phyloP scores from a whole-genome alignment of 1,284 basidiomycete genomes.

The Schizophyllum amplum region DNA sequence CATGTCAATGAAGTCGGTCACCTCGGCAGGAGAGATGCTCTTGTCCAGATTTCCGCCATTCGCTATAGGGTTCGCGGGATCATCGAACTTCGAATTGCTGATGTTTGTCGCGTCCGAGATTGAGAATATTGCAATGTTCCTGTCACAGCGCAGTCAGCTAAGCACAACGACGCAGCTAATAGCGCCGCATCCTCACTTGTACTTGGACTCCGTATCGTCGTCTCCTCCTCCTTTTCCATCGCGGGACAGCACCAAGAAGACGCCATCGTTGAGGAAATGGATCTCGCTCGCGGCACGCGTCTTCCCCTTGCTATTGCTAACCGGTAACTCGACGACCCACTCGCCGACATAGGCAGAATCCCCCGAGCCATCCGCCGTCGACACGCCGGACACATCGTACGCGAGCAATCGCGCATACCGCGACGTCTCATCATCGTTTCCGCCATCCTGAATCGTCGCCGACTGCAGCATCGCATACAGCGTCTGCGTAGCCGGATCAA shows the following conservation, averaged over 20 bases:
- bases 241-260: slow-evolving; percentile 53
- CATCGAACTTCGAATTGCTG: slow-evolving; percentile 48
- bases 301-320: slow-evolving; percentile 39
- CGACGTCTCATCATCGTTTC: slow-evolving; percentile 34
- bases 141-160: slow-evolving; percentile 6
- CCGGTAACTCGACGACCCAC: slow-evolving; percentile 56
- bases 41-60: slow-evolving; percentile 38
- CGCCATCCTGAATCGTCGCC: slow-evolving; percentile 60
- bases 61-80: slow-evolving; percentile 45
- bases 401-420: slow-evolving; percentile 50
- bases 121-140: slow-evolving; percentile 51
- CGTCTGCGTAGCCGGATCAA: slow-evolving; percentile 37
- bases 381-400: slow-evolving; percentile 40
- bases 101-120: slow-evolving; percentile 57
- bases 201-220: slow-evolving; percentile 39
- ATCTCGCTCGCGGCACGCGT: slow-evolving; percentile 49
- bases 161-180: slow-evolving; percentile 10
- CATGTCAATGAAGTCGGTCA: slow-evolving; percentile 48
- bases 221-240: slow-evolving; percentile 58
- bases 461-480: slow-evolving; percentile 59
- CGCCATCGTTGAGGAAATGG: slow-evolving; percentile 39
- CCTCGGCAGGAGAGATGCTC: slow-evolving; percentile 45
- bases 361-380: neutral
- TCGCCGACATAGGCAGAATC: slow-evolving; percentile 22
- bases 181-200: slow-evolving; percentile 37